Evolutionary conservation across 257 asterid genomes (phyloP), one percentile per base, ranked within the genome.

Genomic region (Rhazya stricta): DNA sequence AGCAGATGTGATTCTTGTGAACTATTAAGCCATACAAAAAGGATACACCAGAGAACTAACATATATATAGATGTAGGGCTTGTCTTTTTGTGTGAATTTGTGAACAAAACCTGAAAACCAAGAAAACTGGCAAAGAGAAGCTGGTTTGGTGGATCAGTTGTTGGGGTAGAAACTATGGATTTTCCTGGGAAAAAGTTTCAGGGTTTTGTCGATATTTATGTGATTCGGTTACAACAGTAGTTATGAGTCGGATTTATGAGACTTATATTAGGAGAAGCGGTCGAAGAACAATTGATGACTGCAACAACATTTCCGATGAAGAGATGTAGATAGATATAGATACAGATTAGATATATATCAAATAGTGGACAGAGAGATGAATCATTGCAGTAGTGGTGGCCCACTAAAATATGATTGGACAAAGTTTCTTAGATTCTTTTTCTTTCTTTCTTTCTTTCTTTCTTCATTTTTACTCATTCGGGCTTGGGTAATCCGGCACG

Each of bases 351-450:
- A 45, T 6, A 45, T 8, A 43, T 8, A 43, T 18, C 58, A 3
- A 5, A 51, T 15, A 63, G 66, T 71, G 72, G 72, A 46, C 48
- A 48, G 65, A 77, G 71, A 56, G 34, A 72, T 63, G 69, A 76
- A n/a, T 68, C 63, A 56, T 76, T 68, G 12, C 30, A 39, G 54
- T 41, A 0, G 5, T 23, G 57, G 58, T n/a, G 76, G 43, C 46
- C 76, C 69, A 72, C 76, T 39, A 27, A 32, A 23, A 32, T 53
- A 42, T 76, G 53, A 74, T 74, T 74, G 50, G 62, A 21, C 46
- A 6, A 42, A 18, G 68, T 30, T 42, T 60, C 45, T 43, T 73
- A 13, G 16, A 73, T 73, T 27, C 41, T 21, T 1, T 23, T 53
- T 30, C 4, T 13, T 30, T 62, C 15, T 6, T 51, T 51, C 19